Base-by-base conservation (phyloP, 139 green algal genomes). In the Tetratostichococcus sp. region DNA sequence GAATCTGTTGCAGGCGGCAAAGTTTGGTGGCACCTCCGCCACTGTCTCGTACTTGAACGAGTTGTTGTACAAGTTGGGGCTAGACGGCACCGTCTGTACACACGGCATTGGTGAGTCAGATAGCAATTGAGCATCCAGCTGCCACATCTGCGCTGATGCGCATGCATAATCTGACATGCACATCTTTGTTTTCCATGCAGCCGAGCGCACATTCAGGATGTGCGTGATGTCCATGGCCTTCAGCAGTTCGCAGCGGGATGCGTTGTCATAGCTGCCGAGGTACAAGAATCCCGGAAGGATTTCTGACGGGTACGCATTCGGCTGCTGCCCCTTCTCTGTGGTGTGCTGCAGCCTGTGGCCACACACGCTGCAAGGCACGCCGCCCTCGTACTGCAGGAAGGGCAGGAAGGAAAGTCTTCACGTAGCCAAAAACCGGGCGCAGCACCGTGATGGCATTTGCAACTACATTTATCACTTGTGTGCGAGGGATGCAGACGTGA, bases 221-320 rank as follows among this genome's bases (percentile, higher is more conserved):
- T 95, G 82, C 0, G 69, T 89, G 71, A 97, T 92, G 16, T 84
- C 91, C 77, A 97, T 82, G 11, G 86, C 81, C 65, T 92, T 94
- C 0, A 97, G 82, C 26, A 98, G 74, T 66, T 97, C 93, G 23
- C 86, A 84, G 19, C 93, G 76, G 0, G 89, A 93, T 1, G 93
- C 91, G 35, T 95, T 91, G 82, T 97, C 93, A 67, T 97, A 97
- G 74, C 84, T 92, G 35, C 93, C 93, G 16, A 98, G 73, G 73
- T 91, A 97, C 11, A 97, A 79, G 65, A 94, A 94, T 21, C 83
- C 83, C 25, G 85, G 86, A 17, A 98, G 78, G 22, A 97, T 86
- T 11, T 91, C 85, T 6, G 90, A 88, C 2, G 93, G 94, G 25
- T 96, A 80, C 2, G 77, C 74, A 34, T 67, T 79, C 11, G 66